Base-by-base conservation (phyloP, 1,284 basidiomycete species). In the Moniliella sp. region DNA sequence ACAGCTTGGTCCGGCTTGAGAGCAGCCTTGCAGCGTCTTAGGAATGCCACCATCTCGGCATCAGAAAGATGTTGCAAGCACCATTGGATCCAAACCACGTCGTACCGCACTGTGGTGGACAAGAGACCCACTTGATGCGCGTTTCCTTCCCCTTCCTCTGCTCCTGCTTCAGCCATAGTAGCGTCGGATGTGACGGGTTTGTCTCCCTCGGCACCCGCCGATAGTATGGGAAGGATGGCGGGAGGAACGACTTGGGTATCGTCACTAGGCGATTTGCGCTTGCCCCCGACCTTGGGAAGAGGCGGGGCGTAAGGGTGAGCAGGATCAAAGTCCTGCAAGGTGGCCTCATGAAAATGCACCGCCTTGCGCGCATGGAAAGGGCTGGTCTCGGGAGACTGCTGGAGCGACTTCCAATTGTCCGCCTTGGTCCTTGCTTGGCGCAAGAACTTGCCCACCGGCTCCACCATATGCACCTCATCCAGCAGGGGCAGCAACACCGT, bases 51-150 rank as follows among this genome's bases (percentile, higher is more conserved):
- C 31, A 59, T 37, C 32, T 59, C 55, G 21, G 37, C 35, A 33
- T 59, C 55, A 17, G 50, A 53, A 10, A 57, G 39, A 26, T 59
- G 56, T 39, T 59, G 56, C 18, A 57, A 32, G 26, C 50, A 56
- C 56, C 56, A 59, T 27, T 59, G 56, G 25, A 45, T 45, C 50
- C 53, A 50, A 4, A 59, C 40, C 10, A 57, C 41, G 26, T 59
- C 56, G 34, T 46, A 59, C 16, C 38, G 29, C 4, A 50, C 31
- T 5, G 46, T 43, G 13, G 15, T 10, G 5, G 16, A 18, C 7
- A 7, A 15, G n/a, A 31, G 12, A 5, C 15, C 11, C 7, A 31
- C 15, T 21, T 31, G 29, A 10, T 31, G 29, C 17, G 13, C 17
- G 3, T 18, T 13, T 15, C 4, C 4, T 3, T 11, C 15, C 13